A percentile compares a stretch with the other conserved stretches of the same genome.
Evolutionary conservation across 176 grass and related monocot species (phyloP).

Genomic region (Rhynchospora breviuscula): DNA sequence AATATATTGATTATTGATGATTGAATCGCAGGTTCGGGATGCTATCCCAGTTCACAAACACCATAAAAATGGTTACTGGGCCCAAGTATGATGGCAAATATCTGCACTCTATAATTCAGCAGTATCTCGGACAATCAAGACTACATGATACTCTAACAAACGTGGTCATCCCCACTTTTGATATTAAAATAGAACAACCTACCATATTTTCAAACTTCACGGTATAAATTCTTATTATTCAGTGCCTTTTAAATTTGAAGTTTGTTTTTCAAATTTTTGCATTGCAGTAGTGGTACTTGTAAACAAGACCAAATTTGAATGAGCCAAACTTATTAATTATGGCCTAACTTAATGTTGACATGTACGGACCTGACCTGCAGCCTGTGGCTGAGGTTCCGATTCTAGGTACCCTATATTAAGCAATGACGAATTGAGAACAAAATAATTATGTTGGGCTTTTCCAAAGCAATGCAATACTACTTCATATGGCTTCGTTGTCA

Average conservation of each 20-base stretch:
- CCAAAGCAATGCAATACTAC: background rate
- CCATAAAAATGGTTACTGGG: slow-evolving; percentile 32
- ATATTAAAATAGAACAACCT: slow-evolving; percentile 45
- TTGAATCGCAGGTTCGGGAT: slow-evolving; percentile 31
- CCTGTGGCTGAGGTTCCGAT: background rate
- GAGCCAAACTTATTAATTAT: no score
- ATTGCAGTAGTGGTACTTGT: background rate
- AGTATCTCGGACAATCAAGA: background rate
- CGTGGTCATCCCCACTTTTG: slow-evolving; percentile 47
- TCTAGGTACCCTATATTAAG: background rate
- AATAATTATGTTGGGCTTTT: background rate
- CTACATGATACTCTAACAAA: slow-evolving; percentile 45
- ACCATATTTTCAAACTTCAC: slow-evolving; percentile 51
- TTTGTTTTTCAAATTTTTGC: background rate
- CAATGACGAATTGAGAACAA: background rate
- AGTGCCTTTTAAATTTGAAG: background rate
- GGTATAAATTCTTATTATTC: slow-evolving; percentile 3
- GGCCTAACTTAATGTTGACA: no score
- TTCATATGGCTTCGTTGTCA: no score
- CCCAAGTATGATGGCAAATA: slow-evolving; percentile 50
- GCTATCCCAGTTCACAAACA: slow-evolving; percentile 7
- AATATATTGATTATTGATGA: background rate
- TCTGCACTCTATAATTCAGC: slow-evolving; percentile 40
- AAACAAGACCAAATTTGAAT: no score
- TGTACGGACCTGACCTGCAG: no score